phyloP scores from a whole-genome alignment of 2,329 filamentous ascomycete species.

The Pleomassaria siparia region DNA sequence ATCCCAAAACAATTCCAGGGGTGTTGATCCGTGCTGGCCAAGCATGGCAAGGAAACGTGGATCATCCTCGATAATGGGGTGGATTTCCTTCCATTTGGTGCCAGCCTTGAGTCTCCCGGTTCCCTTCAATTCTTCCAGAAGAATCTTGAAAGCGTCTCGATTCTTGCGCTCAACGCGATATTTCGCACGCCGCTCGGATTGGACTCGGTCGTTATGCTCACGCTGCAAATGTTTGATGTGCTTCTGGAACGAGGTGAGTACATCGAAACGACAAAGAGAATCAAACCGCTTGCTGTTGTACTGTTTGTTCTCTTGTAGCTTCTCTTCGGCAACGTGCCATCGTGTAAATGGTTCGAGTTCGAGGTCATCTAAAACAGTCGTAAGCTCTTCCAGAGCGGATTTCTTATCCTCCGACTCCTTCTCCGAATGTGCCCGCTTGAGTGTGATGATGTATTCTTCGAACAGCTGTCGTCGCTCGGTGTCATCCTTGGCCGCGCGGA shows the following conservation, averaged over 20 bases:
- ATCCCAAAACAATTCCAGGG: slow-evolving; percentile 95
- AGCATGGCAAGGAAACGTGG: slow-evolving; percentile 80
- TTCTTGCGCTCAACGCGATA: slow-evolving; percentile 81
- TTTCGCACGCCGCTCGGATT: slow-evolving; percentile 81
- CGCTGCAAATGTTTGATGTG: slow-evolving; percentile 93
- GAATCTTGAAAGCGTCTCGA: slow-evolving; percentile 74
- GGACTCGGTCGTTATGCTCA: slow-evolving; percentile 84
- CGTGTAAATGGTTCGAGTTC: slow-evolving; percentile 90
- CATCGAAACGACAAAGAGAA: slow-evolving; percentile 81
- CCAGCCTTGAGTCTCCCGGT: slow-evolving; percentile 85
- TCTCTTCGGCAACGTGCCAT: slow-evolving; percentile 86
- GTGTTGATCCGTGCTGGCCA: slow-evolving; percentile 80
- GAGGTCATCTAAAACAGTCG: slow-evolving; percentile 74
- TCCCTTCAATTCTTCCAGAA: slow-evolving; percentile 73
- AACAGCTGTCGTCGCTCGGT: slow-evolving; percentile 86
- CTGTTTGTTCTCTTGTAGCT: slow-evolving; percentile 74
- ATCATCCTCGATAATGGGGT: slow-evolving; percentile 74
- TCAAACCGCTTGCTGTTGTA: slow-evolving; percentile 84
- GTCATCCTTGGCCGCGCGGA: slow-evolving; percentile 86
- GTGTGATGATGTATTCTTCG: slow-evolving; percentile 84
- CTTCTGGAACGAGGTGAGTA: slow-evolving; percentile 89
- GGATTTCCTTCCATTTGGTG: slow-evolving; percentile 84
- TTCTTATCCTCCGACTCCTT: slow-evolving; percentile 71
- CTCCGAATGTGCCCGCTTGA: slow-evolving; percentile 79
- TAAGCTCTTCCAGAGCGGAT: slow-evolving; percentile 80